A percentile compares a stretch with the other conserved stretches of the same genome.
Conservation (phyloP, 805 yeast species). For the Cyberlindnera mississippiensis region DNA sequence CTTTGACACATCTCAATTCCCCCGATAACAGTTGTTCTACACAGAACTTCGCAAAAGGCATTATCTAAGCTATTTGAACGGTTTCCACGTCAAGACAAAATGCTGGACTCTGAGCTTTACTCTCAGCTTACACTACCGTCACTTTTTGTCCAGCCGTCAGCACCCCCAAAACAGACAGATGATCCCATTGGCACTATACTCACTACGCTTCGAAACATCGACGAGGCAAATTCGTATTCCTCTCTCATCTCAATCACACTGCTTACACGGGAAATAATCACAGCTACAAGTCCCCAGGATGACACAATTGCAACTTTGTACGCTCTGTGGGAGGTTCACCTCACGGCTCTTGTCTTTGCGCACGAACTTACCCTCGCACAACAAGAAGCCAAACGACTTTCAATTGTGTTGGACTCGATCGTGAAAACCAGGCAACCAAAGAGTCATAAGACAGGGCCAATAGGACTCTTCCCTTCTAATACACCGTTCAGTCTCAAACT, state of each 20-base stretch:
- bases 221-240: slow-evolving; percentile 5
- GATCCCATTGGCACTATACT: slow-evolving; percentile 4
- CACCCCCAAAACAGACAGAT: slow-evolving; percentile 3
- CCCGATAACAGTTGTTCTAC: too few relatives aligned
- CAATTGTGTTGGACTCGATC: slow-evolving; percentile 20
- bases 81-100: too few relatives aligned
- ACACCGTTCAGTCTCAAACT: slow-evolving; percentile 23
- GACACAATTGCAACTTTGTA: slow-evolving; percentile 3
- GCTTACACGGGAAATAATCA: slow-evolving; percentile 8
- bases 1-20: slow-evolving; percentile 3
- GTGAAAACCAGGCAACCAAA: slow-evolving; percentile 2
- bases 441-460: not conserved
- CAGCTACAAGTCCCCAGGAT: not conserved
- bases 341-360: slow-evolving; percentile 19
- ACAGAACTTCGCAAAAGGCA: too few relatives aligned
- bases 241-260: slow-evolving; percentile 13
- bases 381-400: slow-evolving; percentile 24
- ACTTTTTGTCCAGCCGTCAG: slow-evolving; percentile 13
- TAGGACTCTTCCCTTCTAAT: slow-evolving; percentile 13
- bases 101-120: not conserved
- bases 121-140: slow-evolving; percentile 7
- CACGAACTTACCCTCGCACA: slow-evolving; percentile 25
- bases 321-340: slow-evolving; percentile 26
- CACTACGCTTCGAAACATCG: slow-evolving; percentile 1
- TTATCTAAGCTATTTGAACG: too few relatives aligned